Conservation (phyloP, 1,284 basidiomycete species). For the Pseudozyma thailandica region DNA sequence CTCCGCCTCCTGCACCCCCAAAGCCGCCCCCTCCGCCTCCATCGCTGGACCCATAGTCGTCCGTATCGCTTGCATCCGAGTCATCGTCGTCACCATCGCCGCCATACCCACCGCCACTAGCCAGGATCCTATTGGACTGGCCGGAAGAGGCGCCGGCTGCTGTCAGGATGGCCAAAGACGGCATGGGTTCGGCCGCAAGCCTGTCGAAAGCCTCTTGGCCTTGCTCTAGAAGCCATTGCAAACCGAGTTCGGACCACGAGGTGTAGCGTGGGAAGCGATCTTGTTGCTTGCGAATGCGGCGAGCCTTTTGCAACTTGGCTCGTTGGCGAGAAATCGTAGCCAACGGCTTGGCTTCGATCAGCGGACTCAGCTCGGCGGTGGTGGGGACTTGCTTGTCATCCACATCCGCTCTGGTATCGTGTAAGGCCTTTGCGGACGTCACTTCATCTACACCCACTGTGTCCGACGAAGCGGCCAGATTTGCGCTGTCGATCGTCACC, state of each 20-base stretch:
- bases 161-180: conserved; percentile 15
- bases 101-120: conserved; percentile 9
- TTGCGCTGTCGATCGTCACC: neutral
- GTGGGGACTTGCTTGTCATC: neutral
- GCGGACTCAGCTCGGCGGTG: no score
- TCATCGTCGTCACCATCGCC: conserved; percentile 23
- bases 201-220: conserved; percentile 23
- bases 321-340: no score
- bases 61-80: conserved; percentile 36
- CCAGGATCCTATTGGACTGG: conserved; percentile 7
- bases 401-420: no score
- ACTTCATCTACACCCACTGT: conserved; percentile 13
- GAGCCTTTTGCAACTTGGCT: conserved; percentile 39
- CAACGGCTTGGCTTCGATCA: no score
- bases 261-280: conserved; percentile 38
- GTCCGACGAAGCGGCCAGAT: no score
- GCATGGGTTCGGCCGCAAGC: conserved; percentile 24
- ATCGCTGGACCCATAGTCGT: conserved; percentile 61
- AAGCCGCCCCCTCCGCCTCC: conserved; percentile 43
- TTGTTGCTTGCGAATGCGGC: conserved; percentile 30
- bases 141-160: conserved; percentile 20
- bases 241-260: conserved; percentile 32
- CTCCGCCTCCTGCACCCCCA: conserved; percentile 38
- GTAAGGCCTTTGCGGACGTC: conserved; percentile 10
- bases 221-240: conserved; percentile 36